A percentile compares a stretch with the other conserved stretches of the same genome.
These are phyloP conservation scores for Didymellaceae sp. DNA, from an alignment of 2,329 filamentous ascomycete species.

Conservation along the genomic window DNA sequence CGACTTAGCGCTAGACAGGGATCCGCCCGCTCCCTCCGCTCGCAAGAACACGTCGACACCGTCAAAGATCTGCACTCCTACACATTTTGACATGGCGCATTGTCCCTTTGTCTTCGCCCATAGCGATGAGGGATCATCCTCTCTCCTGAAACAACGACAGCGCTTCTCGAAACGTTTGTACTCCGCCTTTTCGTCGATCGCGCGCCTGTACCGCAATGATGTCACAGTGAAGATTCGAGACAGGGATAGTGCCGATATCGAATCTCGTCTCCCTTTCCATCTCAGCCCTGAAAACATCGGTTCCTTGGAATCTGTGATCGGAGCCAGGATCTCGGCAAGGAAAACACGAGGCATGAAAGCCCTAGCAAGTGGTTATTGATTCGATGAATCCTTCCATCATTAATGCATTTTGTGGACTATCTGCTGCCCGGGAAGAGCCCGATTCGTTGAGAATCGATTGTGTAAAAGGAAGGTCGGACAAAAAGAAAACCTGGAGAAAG, in stretches of 20 bases:
- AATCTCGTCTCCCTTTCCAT: slow-evolving; percentile 4
- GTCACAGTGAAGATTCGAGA: slow-evolving; percentile 1
- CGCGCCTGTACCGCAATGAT: slow-evolving; percentile 10
- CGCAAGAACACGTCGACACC: slow-evolving; percentile 17
- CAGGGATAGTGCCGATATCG: slow-evolving; percentile 9
- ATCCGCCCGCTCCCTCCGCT: neutral
- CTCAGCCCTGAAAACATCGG: slow-evolving; percentile 3
- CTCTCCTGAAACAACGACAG: slow-evolving; percentile 1
- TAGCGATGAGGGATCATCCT: neutral
- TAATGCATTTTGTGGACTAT: neutral
- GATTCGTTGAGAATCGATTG: neutral
- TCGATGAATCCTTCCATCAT: slow-evolving; percentile 10
- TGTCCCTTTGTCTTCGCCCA: neutral
- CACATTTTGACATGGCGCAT: neutral
- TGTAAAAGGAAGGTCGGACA: neutral
- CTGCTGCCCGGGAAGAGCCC: slow-evolving; percentile 4
- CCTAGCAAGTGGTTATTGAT: slow-evolving; percentile 8
- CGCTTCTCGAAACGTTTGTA: slow-evolving; percentile 3
- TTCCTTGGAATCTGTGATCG: slow-evolving; percentile 6
- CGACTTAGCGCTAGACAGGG: slow-evolving; percentile 14
- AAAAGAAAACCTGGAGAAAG: slow-evolving; percentile 3
- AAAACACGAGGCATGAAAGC: slow-evolving; percentile 1
- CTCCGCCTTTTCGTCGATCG: slow-evolving; percentile 12
- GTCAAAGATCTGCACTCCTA: slow-evolving; percentile 14
- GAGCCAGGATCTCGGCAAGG: slow-evolving; percentile 11